Evolutionary conservation across 306 rosid species (phyloP).

Genomic region (Luffa aegyptiaca): DNA sequence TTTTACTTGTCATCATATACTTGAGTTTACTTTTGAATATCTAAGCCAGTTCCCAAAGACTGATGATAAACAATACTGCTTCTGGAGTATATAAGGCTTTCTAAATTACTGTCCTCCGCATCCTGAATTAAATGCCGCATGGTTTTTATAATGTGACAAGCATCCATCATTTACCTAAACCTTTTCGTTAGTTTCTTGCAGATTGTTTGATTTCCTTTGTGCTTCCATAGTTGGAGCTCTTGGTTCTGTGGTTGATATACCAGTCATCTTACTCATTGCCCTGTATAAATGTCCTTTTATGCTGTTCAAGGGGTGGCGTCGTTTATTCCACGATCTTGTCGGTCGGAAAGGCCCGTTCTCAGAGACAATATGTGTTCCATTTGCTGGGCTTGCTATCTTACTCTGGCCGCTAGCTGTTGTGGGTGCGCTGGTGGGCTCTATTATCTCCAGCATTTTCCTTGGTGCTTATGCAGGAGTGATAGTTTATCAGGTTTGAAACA

Average conservation of each 20-base stretch:
- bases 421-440: constrained; percentile 60
- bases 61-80: not conserved
- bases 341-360: constrained; percentile 98
- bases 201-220: constrained; percentile 67
- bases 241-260: constrained; percentile 60
- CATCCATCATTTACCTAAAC: not conserved
- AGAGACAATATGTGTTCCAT: constrained; percentile 93
- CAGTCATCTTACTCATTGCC: constrained; percentile 62
- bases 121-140: not conserved
- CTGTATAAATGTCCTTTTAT: constrained; percentile 66
- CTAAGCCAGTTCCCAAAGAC: not conserved
- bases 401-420: constrained; percentile 92
- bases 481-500: constrained; percentile 57
- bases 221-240: constrained; percentile 49
- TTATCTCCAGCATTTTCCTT: constrained; percentile 53
- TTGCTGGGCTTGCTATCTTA: constrained; percentile 90
- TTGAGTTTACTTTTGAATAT: not conserved
- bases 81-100: not conserved
- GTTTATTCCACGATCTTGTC: constrained; percentile 85
- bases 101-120: not conserved
- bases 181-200: constrained; percentile 25
- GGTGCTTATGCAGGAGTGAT: constrained; percentile 80
- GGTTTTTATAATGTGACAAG: not conserved
- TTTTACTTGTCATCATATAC: not conserved
- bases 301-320: constrained; percentile 90